Conservation (phyloP, 2,329 filamentous ascomycete genomes). For the Trichophaea hybrida region DNA sequence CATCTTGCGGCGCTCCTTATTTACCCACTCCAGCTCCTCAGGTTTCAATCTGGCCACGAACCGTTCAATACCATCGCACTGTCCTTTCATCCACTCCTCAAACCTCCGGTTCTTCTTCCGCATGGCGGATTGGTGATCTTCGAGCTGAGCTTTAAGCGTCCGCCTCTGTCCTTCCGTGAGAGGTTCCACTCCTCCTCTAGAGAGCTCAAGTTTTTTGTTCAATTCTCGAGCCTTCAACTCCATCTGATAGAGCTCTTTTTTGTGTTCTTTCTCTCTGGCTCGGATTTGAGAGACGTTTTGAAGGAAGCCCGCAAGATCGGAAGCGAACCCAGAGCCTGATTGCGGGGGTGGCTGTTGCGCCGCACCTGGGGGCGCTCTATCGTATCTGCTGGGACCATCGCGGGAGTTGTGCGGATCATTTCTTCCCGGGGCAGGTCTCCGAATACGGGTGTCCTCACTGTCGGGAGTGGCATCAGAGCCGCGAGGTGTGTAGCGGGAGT, state of each 20-base stretch:
- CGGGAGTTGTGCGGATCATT: neutral
- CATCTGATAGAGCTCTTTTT: neutral
- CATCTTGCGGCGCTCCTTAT: neutral
- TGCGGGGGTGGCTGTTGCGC: neutral
- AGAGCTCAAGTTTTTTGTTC: neutral
- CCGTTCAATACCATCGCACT: neutral
- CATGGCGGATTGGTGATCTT: neutral
- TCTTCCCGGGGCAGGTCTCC: neutral
- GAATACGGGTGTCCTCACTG: neutral
- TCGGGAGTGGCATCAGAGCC: neutral
- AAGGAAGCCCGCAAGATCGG: slow-evolving; percentile 1
- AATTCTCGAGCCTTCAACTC: neutral
- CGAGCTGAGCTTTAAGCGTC: neutral
- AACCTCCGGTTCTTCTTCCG: neutral
- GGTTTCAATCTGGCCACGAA: neutral
- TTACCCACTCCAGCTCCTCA: neutral
- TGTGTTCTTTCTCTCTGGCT: neutral
- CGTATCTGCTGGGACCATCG: neutral
- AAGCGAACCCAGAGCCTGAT: neutral
- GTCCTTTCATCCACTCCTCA: neutral
- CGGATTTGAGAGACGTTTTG: slow-evolving; percentile 2
- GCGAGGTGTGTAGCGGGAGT: neutral
- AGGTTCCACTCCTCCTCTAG: neutral
- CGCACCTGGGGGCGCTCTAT: neutral
- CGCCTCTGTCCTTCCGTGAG: neutral